Evolutionary conservation across 2,329 filamentous ascomycete species (phyloP), one percentile per base, ranked within the genome.

Genomic region (Monosporascus sp.): DNA sequence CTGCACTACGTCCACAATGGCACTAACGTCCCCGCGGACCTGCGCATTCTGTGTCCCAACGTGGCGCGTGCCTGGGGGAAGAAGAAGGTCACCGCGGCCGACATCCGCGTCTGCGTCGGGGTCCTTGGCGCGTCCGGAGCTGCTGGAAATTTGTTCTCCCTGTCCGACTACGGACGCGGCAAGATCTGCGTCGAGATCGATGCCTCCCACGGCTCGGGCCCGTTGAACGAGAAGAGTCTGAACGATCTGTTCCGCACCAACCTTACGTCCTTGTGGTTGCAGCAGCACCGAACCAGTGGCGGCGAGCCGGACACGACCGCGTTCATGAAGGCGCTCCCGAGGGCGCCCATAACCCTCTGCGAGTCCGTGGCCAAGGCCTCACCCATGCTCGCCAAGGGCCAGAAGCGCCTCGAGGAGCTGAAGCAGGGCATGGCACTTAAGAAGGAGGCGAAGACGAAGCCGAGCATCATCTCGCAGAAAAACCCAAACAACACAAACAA

Each of bases 31-130:
- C 85, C 88, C 0, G 80, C 85, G 24, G 86, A 90, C 62, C 68
- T 90, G 45, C 74, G 77, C 37, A 72, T 77, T 31, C 75, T 91
- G 37, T 77, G 80, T 36, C 82, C 82, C 9, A 78, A 83, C 53
- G 75, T 89, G 41, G 81, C 86, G 14, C 79, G 83, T 58, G 74
- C 85, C 38, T 92, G 88, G 88, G 86, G 87, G 54, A 90, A 88
- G 71, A 79, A 87, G 35, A 77, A 77, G 53, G 86, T 90, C 17
- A 80, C 77, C 0, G 71, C 80, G 0, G 80, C 83, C 41, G 88
- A 92, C 62, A 74, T 91, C 48, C 82, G 83, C 56, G 77, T 81
- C 56, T 81, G 86, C 57, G 69, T 92, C 22, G 87, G 85, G 48
- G 71, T 90, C n/a, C 77, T 86, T 62, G 72, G 74, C 55, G 35